Evolutionary conservation across 2,329 filamentous ascomycete genomes (phyloP).

Genomic region (Coniochaeta sp.): DNA sequence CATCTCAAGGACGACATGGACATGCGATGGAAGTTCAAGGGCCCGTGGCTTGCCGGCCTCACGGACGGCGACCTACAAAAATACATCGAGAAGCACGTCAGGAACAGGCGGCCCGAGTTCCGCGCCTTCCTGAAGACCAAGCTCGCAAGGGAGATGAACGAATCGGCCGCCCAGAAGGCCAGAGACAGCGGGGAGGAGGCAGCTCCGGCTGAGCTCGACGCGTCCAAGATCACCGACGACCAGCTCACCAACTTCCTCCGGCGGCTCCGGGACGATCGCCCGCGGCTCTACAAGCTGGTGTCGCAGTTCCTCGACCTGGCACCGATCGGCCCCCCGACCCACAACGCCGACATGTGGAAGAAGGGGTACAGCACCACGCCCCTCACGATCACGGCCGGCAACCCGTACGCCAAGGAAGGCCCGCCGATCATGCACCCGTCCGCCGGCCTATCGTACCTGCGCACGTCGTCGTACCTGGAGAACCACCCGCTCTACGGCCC

Average conservation of each 20-base stretch:
- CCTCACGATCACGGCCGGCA: conserved; percentile 18
- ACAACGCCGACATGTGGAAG: neutral
- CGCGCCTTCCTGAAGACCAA: conserved; percentile 41
- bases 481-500: conserved; percentile 58
- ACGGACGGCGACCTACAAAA: conserved; percentile 51
- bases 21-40: conserved; percentile 58
- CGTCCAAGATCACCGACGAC: conserved; percentile 37
- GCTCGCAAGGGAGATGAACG: conserved; percentile 38
- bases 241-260: conserved; percentile 46
- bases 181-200: conserved; percentile 27
- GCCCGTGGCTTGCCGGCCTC: conserved; percentile 60
- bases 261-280: conserved; percentile 42
- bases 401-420: conserved; percentile 43
- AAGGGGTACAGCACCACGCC: conserved; percentile 6
- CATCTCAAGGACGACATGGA: conserved; percentile 28
- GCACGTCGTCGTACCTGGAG: conserved; percentile 45
- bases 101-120: conserved; percentile 46
- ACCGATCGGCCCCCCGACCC: conserved; percentile 31
- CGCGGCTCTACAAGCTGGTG: conserved; percentile 44
- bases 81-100: conserved; percentile 48
- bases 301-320: conserved; percentile 57
- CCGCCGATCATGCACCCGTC: conserved; percentile 57
- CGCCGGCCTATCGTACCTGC: conserved; percentile 54
- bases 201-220: conserved; percentile 20
- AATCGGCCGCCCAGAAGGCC: conserved; percentile 25